Percentiles rank a stretch among this genome's conserved stretches.
phyloP scores from a whole-genome alignment of 805 yeast species.

The Hanseniaspora osmophila region DNA sequence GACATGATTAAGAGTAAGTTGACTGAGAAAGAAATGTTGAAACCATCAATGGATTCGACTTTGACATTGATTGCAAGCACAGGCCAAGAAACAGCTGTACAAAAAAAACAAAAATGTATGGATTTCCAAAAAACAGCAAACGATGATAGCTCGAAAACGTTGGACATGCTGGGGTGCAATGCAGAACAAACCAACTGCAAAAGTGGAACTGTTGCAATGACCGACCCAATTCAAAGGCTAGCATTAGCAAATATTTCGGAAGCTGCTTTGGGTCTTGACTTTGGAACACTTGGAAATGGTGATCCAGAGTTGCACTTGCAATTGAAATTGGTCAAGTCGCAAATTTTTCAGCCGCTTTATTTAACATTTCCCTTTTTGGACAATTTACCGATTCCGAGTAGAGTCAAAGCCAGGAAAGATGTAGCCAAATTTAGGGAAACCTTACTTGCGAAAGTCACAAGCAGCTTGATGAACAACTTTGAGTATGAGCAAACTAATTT shows the following conservation, averaged over 20 bases:
- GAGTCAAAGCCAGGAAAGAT: constrained; percentile 29
- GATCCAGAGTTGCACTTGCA: constrained; percentile 25
- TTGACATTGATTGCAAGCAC: no score
- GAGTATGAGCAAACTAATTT: constrained; percentile 22
- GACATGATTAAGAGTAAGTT: constrained; percentile 12
- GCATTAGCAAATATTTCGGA: constrained; percentile 37
- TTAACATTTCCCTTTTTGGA: constrained; percentile 45
- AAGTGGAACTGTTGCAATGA: constrained; percentile 14
- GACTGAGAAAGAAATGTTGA: no score
- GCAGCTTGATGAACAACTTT: constrained; percentile 18
- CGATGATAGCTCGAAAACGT: not conserved
- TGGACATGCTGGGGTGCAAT: not conserved
- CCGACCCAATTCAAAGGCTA: constrained; percentile 32
- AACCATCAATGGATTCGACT: no score
- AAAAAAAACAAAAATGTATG: no score
- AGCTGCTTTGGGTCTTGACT: constrained; percentile 36
- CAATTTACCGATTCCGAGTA: constrained; percentile 31
- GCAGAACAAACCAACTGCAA: not conserved
- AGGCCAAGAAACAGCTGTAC: no score
- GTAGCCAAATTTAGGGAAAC: constrained; percentile 29
- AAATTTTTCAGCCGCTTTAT: constrained; percentile 40
- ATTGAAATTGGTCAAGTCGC: constrained; percentile 32
- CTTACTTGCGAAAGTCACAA: constrained; percentile 24
- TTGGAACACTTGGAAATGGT: constrained; percentile 24
- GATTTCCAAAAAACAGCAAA: not conserved